Conservation (phyloP, 2,329 filamentous ascomycete genomes). For the Juglanconis oblonga region DNA sequence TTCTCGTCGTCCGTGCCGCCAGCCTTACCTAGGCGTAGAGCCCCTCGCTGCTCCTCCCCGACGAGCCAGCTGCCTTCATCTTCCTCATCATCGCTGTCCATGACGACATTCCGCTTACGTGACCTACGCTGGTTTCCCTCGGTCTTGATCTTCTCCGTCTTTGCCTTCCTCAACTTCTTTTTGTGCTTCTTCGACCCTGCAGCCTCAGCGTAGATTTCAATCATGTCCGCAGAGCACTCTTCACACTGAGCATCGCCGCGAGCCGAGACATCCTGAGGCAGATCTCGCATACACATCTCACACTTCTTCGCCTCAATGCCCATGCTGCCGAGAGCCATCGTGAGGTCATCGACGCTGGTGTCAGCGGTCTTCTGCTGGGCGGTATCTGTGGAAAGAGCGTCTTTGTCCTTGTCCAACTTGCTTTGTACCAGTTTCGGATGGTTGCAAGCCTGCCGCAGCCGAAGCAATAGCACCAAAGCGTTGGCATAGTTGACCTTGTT, state of each 20-base stretch:
- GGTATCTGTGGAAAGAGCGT: slow-evolving; percentile 68
- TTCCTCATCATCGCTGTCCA: slow-evolving; percentile 66
- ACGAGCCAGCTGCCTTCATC: slow-evolving; percentile 79
- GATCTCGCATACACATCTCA: slow-evolving; percentile 73
- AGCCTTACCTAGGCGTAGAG: slow-evolving; percentile 66
- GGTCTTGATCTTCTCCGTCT: slow-evolving; percentile 31
- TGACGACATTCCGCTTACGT: slow-evolving; percentile 53
- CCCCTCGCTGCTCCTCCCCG: slow-evolving; percentile 60
- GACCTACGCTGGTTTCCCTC: slow-evolving; percentile 33
- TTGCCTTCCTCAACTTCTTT: slow-evolving; percentile 32
- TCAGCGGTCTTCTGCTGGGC: slow-evolving; percentile 53
- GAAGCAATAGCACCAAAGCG: slow-evolving; percentile 85
- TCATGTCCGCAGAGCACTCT: slow-evolving; percentile 73
- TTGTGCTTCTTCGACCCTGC: slow-evolving; percentile 35
- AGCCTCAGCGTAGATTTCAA: slow-evolving; percentile 54
- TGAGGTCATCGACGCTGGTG: slow-evolving; percentile 75
- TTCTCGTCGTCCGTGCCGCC: slow-evolving; percentile 87
- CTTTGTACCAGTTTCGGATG: slow-evolving; percentile 85
- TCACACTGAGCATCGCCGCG: slow-evolving; percentile 50
- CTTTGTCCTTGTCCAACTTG: slow-evolving; percentile 83
- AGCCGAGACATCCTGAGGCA: slow-evolving; percentile 54
- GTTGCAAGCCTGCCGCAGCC: slow-evolving; percentile 90
- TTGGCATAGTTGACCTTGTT: slow-evolving; percentile 86
- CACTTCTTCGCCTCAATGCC: slow-evolving; percentile 76
- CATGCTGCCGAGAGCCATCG: slow-evolving; percentile 81